Percentiles rank a stretch among this genome's conserved stretches.
Conservation (phyloP, 441 rosid species). For the Viola pubescens region DNA sequence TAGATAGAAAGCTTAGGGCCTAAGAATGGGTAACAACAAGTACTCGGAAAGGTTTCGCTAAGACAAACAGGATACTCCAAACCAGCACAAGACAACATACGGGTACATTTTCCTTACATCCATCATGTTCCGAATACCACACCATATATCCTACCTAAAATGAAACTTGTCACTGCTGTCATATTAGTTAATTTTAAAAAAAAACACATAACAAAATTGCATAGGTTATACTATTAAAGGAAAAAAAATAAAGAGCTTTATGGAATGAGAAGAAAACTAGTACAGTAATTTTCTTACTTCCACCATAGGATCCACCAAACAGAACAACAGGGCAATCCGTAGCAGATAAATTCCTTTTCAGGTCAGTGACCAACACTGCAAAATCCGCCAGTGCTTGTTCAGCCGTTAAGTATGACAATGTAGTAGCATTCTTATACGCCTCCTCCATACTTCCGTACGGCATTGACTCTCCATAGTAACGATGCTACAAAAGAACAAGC, state of each 20-base stretch:
- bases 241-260: not conserved
- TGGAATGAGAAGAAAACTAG: slow-evolving; percentile 1
- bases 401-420: slow-evolving; percentile 57
- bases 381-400: slow-evolving; percentile 94
- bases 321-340: slow-evolving; percentile 67
- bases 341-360: slow-evolving; percentile 73
- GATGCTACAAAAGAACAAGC: slow-evolving; percentile 41
- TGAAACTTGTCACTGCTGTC: no score
- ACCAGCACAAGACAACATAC: no score
- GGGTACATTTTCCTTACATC: no score
- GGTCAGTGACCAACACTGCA: slow-evolving; percentile 52
- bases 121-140: no score
- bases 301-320: slow-evolving; percentile 93
- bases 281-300: slow-evolving; percentile 44
- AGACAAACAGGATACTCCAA: no score
- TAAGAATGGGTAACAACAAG: no score
- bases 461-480: slow-evolving; percentile 82
- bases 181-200: not conserved
- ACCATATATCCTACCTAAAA: no score
- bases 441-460: slow-evolving; percentile 64
- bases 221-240: not conserved
- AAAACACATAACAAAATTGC: not conserved
- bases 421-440: slow-evolving; percentile 63
- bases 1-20: no score
- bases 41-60: no score